These are phyloP conservation scores for Hemerocallis citrina DNA, from an alignment of 106 monocot genomes.

Conservation along the genomic window DNA sequence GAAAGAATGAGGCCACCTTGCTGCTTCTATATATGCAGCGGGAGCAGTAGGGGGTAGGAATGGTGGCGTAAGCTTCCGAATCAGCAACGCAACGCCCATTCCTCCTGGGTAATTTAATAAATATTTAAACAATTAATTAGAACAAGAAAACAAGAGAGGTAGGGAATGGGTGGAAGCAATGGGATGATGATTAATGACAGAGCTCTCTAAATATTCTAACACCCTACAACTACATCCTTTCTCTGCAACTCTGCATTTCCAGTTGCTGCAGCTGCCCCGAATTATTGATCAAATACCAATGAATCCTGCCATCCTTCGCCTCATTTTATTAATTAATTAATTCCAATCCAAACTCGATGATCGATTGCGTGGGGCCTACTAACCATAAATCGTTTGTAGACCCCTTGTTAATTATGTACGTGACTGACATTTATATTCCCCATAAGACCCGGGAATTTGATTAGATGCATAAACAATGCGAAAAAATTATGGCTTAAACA, in stretches of 20 bases:
- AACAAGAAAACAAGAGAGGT: neutral
- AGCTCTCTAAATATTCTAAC: neutral
- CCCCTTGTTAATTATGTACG: neutral
- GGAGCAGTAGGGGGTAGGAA: neutral
- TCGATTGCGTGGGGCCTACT: neutral
- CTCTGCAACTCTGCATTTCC: neutral
- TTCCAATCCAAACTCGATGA: neutral
- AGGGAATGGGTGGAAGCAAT: slow-evolving; percentile 1
- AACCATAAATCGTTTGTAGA: neutral
- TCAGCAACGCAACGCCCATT: slow-evolving; percentile 3
- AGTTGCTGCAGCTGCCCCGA: neutral
- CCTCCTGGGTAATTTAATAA: neutral
- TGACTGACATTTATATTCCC: too few species aligned
- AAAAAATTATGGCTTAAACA: too few species aligned
- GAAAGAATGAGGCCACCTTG: neutral
- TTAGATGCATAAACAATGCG: too few species aligned
- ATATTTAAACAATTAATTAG: neutral
- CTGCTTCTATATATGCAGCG: neutral
- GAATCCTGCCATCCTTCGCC: too few species aligned
- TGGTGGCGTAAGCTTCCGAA: neutral
- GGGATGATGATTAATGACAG: neutral
- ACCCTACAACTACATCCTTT: neutral
- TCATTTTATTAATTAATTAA: too few species aligned
- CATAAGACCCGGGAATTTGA: too few species aligned
- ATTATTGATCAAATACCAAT: neutral